These are phyloP conservation scores for Colletotrichum godetiae DNA, from an alignment of 2,329 filamentous ascomycete species.

Conservation along the genomic window DNA sequence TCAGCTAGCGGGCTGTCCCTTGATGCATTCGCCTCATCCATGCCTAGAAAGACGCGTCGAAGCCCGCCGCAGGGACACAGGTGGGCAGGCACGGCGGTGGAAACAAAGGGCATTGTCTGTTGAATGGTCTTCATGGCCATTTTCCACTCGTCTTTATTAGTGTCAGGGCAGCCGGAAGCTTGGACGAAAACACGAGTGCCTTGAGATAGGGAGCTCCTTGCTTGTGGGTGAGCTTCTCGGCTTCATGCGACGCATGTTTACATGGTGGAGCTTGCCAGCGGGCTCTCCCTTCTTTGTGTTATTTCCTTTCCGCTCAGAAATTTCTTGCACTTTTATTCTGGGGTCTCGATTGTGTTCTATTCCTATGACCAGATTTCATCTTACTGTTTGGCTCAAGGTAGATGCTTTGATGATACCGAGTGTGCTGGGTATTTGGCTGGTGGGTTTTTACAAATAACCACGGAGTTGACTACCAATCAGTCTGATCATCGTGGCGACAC, in stretches of 20 bases:
- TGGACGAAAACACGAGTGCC: background rate
- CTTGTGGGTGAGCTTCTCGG: background rate
- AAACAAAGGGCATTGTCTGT: background rate
- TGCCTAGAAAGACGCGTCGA: background rate
- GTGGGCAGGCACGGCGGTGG: background rate
- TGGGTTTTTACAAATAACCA: too few species aligned
- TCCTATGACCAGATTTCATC: background rate
- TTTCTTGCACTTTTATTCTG: too few species aligned
- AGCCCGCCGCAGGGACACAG: background rate
- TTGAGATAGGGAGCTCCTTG: background rate
- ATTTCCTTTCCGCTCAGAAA: background rate
- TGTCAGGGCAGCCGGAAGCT: background rate
- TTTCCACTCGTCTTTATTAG: background rate
- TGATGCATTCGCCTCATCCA: background rate
- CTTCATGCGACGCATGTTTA: constrained; percentile 1
- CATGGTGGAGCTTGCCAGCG: constrained; percentile 5
- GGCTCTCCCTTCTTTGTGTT: background rate
- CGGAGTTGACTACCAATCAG: too few species aligned
- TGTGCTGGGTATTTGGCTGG: background rate
- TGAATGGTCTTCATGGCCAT: background rate
- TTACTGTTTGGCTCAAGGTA: background rate
- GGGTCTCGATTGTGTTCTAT: background rate
- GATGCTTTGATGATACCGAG: background rate
- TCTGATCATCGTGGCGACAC: background rate
- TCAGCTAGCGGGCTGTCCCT: background rate